Base-by-base conservation (phyloP, 495 filamentous ascomycete genomes). In the Pyrenula massariospora region DNA sequence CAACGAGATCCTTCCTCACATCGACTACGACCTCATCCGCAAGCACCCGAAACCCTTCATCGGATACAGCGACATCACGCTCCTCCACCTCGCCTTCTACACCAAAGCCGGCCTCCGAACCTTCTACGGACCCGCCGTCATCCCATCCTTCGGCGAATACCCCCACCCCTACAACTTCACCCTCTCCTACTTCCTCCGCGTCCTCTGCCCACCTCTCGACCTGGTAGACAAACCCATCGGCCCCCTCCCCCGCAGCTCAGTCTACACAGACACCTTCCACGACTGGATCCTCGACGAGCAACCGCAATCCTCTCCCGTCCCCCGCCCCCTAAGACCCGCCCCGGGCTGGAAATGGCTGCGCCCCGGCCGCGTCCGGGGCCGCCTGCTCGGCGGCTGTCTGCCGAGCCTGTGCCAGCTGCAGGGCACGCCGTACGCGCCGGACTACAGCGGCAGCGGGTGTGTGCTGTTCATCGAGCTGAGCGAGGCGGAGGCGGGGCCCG, bases 31-130 rank as follows among this genome's bases (percentile, higher is more conserved):
- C 5, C 36, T 60, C 22, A 62, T 72, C 25, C 56, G 57, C 8
- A 52, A 56, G 1, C 61, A 70, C 36, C 67, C 66, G 2, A 72
- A 70, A 61, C 65, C 69, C 22, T 63, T 72, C 47, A 59, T 65
- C 12, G 68, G 69, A 12, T 70, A 61, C 48, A 66, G 63, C 12
- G 69, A 73, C 57, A 70, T 68, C 48, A 69, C 68, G 24, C 60
- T 63, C 24, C 50, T 71, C 12, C 63, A 68, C 53, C 66, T 67
- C 59, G 65, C 69, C 24, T 57, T 71, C 25, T 58, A 62, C 52
- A 58, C 63, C 11, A n/a, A 54, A 25, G 55, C 61, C 3, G 66
- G 67, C 12, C 58, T 73, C 11, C 63, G 65, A n/a, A 67, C 66
- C n/a, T 71, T 71, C 56, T 68, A 68, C 55, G 68, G 70, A 0